Conservation (phyloP, 2,329 filamentous ascomycete species). For the Elsinoe perseae region DNA sequence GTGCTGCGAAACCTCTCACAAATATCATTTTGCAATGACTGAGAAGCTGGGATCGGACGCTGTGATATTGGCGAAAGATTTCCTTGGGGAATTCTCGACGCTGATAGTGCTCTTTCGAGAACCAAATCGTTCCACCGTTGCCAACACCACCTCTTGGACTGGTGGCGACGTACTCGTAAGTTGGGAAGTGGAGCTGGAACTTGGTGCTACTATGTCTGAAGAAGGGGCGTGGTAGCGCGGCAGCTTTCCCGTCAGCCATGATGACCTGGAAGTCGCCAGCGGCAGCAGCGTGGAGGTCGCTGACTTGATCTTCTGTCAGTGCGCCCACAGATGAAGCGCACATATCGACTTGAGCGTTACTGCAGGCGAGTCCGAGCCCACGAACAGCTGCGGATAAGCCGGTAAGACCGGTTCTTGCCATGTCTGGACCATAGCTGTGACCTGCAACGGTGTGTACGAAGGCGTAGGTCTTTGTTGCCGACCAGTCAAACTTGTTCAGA, state of each 20-base stretch:
- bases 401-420: conserved; percentile 58
- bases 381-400: conserved; percentile 63
- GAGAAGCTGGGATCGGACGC: conserved; percentile 60
- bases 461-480: conserved; percentile 59
- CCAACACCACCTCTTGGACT: conserved; percentile 29
- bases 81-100: conserved; percentile 60
- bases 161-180: conserved; percentile 48
- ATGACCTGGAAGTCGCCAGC: conserved; percentile 34
- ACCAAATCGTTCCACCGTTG: conserved; percentile 72
- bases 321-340: conserved; percentile 75
- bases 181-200: conserved; percentile 77
- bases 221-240: conserved; percentile 10
- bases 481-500: conserved; percentile 73
- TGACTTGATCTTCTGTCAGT: conserved; percentile 60
- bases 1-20: conserved; percentile 20
- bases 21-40: conserved; percentile 70
- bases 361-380: conserved; percentile 53
- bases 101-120: conserved; percentile 66
- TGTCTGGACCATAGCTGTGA: conserved; percentile 27
- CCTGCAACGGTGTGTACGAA: conserved; percentile 72
- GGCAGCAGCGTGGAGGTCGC: conserved; percentile 50
- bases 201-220: conserved; percentile 28
- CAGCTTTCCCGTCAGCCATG: conserved; percentile 24
- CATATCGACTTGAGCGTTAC: conserved; percentile 61
- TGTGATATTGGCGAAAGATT: conserved; percentile 68